These are phyloP conservation scores for Mucor saturninus DNA, from an alignment of 371 early-diverging fungal species.

Conservation along the genomic window DNA sequence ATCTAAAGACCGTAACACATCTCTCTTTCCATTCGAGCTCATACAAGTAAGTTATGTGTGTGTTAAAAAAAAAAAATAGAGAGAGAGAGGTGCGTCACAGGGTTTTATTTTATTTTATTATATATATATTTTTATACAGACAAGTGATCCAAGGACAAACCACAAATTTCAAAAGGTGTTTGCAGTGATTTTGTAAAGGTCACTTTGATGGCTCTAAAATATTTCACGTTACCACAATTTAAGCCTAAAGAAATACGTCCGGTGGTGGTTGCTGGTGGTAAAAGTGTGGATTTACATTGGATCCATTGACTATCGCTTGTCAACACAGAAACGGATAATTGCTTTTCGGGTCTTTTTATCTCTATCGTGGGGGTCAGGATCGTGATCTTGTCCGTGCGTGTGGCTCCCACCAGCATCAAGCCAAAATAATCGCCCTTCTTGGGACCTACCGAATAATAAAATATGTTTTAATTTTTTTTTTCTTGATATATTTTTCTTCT, in stretches of 20 bases:
- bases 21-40: constrained; percentile 49
- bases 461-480: neutral
- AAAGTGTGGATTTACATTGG: constrained; percentile 21
- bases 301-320: constrained; percentile 38
- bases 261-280: neutral
- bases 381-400: constrained; percentile 25
- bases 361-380: constrained; percentile 33
- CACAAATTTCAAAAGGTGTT: constrained; percentile 47
- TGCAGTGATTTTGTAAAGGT: constrained; percentile 29
- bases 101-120: neutral
- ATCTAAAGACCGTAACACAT: constrained; percentile 49
- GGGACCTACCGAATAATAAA: constrained; percentile 2
- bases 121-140: constrained; percentile 26
- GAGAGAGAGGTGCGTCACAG: neutral
- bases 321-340: constrained; percentile 32
- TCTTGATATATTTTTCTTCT: neutral
- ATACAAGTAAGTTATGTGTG: constrained; percentile 10
- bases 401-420: constrained; percentile 35
- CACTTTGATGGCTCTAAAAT: constrained; percentile 34
- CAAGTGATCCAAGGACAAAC: constrained; percentile 38
- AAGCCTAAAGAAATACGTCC: constrained; percentile 12
- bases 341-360: constrained; percentile 26
- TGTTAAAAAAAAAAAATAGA: constrained; percentile 27
- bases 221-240: constrained; percentile 22
- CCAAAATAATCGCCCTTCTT: constrained; percentile 9